Evolutionary conservation across 306 rosid species (phyloP).

Genomic region (Lablab purpureus): DNA sequence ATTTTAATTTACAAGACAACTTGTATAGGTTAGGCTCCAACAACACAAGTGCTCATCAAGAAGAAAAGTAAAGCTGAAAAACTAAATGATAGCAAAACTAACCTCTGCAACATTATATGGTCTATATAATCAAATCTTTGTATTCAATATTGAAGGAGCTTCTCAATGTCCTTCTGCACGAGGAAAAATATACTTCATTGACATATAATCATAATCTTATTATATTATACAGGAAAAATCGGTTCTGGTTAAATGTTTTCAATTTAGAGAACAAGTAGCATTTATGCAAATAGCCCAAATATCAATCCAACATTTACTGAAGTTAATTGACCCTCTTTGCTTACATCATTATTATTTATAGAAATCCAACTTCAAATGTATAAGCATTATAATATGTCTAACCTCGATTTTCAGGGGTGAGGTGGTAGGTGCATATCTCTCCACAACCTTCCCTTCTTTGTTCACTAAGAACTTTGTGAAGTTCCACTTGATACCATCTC

Average conservation of each 20-base stretch:
- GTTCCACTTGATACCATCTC: slow-evolving; percentile 93
- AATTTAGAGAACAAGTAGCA: neutral
- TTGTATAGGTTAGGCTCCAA: slow-evolving; percentile 8
- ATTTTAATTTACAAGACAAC: neutral
- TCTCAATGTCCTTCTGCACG: slow-evolving; percentile 84
- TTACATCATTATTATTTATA: slow-evolving; percentile 12
- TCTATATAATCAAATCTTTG: slow-evolving; percentile 41
- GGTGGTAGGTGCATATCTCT: slow-evolving; percentile 90
- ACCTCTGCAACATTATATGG: slow-evolving; percentile 37
- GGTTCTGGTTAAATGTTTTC: slow-evolving; percentile 3
- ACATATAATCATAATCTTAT: neutral
- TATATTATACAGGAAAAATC: neutral
- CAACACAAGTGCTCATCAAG: neutral
- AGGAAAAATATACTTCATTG: slow-evolving; percentile 38
- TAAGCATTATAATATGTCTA: neutral
- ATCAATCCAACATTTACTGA: slow-evolving; percentile 13
- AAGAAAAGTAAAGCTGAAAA: slow-evolving; percentile 22
- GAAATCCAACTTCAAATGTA: neutral
- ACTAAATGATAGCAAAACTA: slow-evolving; percentile 39
- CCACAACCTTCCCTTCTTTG: slow-evolving; percentile 88
- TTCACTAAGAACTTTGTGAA: slow-evolving; percentile 86
- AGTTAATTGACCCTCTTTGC: neutral
- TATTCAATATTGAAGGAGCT: slow-evolving; percentile 64
- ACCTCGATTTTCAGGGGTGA: slow-evolving; percentile 90
- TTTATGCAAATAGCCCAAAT: slow-evolving; percentile 32